Base-by-base conservation (phyloP, 805 yeast genomes). In the Huiozyma naganishii region DNA sequence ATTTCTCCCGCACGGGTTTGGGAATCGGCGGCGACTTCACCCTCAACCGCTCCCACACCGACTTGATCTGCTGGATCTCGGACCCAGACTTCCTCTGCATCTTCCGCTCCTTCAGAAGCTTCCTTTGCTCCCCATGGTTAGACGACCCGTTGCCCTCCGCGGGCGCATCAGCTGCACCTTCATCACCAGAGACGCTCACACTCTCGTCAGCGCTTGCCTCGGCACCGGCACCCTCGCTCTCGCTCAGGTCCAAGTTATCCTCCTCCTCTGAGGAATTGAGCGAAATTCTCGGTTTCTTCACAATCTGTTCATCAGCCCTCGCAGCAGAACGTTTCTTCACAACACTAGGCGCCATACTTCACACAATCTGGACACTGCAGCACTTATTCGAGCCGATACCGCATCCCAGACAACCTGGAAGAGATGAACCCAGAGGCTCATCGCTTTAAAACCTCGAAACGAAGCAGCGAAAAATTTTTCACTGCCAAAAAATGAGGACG, bases 21-120 rank as follows among this genome's bases (percentile, higher is more conserved):
- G 95, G 83, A 44, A 88, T 70, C 27, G 89, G 80, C 36, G 94
- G 94, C 46, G 75, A 79, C 55, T 84, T 85, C 32, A 83, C 90
- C 65, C 97, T 77, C 55, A 90, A 70, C 62, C 76, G 79, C 69
- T 89, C 97, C 98, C 98, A 90, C 37, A 90, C 61, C 30, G 74
- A 70, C 64, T 90, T 90, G 65, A 90, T 87, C 52, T 77, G 75
- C 62, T 85, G 87, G 41, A 90, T 88, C 64, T 83, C 85, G 33
- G 68, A 67, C 55, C 97, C 97, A n/a, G 92, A 75, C 59, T 83
- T 85, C 69, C 95, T 79, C 59, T 80, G 78, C 51, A 86, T 68
- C 64, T 89, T 90, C 66, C 98, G 79, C 60, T 89, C 96, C 45
- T 77, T 76, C 34, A 83, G 70, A 34, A 80, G 59, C 55, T 79